Percentiles rank a stretch among this genome's conserved stretches.
These are phyloP conservation scores for Sporothrix mexicana DNA, from an alignment of 2,329 filamentous ascomycete species.

Conservation along the genomic window DNA sequence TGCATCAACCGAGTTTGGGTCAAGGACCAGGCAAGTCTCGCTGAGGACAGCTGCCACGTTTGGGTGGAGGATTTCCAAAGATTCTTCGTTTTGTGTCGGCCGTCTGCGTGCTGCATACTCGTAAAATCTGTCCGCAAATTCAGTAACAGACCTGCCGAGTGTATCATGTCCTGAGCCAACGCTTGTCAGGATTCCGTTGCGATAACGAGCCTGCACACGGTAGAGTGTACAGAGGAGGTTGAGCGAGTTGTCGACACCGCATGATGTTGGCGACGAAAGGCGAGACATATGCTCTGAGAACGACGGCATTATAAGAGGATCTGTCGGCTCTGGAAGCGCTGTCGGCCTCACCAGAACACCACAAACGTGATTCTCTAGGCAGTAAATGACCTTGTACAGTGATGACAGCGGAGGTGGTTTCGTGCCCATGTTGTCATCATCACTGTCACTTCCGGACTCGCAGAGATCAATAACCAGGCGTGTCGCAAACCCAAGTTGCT, in stretches of 20 bases:
- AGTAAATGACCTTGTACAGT: conserved; percentile 29
- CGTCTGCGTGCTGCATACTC: neutral
- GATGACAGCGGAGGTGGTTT: neutral
- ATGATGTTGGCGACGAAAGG: neutral
- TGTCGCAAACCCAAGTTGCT: conserved; percentile 29
- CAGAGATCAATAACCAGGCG: conserved; percentile 29
- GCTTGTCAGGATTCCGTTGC: neutral
- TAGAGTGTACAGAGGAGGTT: conserved; percentile 16
- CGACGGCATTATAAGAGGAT: neutral
- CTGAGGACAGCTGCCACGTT: neutral
- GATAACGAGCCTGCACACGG: conserved; percentile 24
- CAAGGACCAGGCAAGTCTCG: conserved; percentile 22
- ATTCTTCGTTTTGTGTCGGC: neutral
- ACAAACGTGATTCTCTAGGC: conserved; percentile 30
- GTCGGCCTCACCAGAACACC: conserved; percentile 28
- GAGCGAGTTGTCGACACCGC: neutral
- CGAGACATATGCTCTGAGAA: neutral
- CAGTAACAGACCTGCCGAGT: neutral
- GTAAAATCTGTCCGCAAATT: neutral
- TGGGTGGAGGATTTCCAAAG: neutral
- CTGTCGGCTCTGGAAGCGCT: conserved; percentile 23
- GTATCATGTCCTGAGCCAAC: too few species aligned
- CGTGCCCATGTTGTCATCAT: neutral
- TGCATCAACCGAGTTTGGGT: neutral
- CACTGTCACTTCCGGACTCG: neutral